These are phyloP conservation scores for Phytopythium delawarense DNA, from an alignment of 352 stramenopile species.

Conservation along the genomic window DNA sequence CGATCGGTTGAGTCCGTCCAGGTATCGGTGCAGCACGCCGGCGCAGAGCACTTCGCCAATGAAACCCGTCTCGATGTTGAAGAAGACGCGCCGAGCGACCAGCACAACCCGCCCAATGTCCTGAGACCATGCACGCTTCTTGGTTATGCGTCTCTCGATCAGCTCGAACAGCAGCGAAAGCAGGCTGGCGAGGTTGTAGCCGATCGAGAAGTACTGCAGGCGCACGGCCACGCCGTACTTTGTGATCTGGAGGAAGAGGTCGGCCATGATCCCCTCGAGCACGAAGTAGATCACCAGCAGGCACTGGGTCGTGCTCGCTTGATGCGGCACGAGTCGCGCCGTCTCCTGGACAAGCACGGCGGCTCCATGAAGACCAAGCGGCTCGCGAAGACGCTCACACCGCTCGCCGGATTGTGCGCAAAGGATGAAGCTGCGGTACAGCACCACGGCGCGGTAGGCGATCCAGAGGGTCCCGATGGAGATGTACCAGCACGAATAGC, in stretches of 20 bases:
- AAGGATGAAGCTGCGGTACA: conserved; percentile 22
- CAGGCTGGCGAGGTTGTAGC: conserved; percentile 31
- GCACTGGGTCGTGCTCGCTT: conserved; percentile 26
- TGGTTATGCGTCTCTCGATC: conserved; percentile 10
- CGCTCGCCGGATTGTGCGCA: conserved; percentile 22
- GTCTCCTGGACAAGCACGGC: conserved; percentile 32
- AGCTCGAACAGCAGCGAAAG: conserved; percentile 36
- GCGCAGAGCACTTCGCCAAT: conserved; percentile 21
- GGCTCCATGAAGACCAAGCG: conserved; percentile 14
- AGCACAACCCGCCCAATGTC: conserved; percentile 12
- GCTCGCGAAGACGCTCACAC: conserved; percentile 18
- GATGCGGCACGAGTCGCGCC: conserved; percentile 19
- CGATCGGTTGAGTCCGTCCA: conserved; percentile 21
- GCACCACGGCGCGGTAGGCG: conserved; percentile 21
- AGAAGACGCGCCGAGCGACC: conserved; percentile 18
- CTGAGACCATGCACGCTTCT: conserved; percentile 2
- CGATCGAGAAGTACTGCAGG: conserved; percentile 32
- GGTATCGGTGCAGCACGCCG: conserved; percentile 20
- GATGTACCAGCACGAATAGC: conserved; percentile 21
- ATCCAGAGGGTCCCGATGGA: conserved; percentile 18
- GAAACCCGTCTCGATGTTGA: conserved; percentile 31
- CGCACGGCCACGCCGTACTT: conserved; percentile 22
- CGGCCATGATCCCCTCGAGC: conserved; percentile 29
- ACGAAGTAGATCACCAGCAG: conserved; percentile 21
- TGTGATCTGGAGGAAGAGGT: conserved; percentile 28